phyloP scores from a whole-genome alignment of 2,329 filamentous ascomycete genomes.

The Xenosphaeropsis pyriputrescens region DNA sequence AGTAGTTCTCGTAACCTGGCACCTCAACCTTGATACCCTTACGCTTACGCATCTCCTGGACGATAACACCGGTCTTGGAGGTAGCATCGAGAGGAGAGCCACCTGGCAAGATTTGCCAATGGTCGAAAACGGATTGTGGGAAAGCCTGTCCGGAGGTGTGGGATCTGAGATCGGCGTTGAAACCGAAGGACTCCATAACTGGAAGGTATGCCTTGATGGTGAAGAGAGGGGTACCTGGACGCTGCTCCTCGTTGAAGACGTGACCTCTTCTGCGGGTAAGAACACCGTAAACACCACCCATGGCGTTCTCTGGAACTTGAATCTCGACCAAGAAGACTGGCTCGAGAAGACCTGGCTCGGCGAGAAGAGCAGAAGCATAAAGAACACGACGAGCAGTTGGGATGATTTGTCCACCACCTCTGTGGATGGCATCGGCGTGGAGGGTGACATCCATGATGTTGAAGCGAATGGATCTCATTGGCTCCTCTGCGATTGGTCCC shows the following conservation, averaged over 20 bases:
- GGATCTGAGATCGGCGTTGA: constrained; percentile 92
- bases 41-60: constrained; percentile 88
- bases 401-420: constrained; percentile 98
- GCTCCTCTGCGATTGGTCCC: constrained; percentile 95
- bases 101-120: constrained; percentile 94
- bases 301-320: constrained; percentile 93
- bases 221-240: constrained; percentile 96
- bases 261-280: constrained; percentile 96
- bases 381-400: constrained; percentile 95
- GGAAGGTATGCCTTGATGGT: constrained; percentile 96
- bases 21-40: constrained; percentile 98
- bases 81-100: constrained; percentile 77
- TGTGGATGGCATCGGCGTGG: constrained; percentile 98
- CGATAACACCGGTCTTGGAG: constrained; percentile 70
- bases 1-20: constrained; percentile 93
- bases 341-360: constrained; percentile 83
- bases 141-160: constrained; percentile 95
- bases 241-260: constrained; percentile 97
- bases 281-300: constrained; percentile 99
- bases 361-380: constrained; percentile 83
- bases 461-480: constrained; percentile 93
- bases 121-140: constrained; percentile 97
- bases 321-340: constrained; percentile 99
- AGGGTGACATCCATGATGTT: constrained; percentile 99
- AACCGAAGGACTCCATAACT: constrained; percentile 96